Base-by-base conservation (phyloP, 495 filamentous ascomycete species). In the Trichocladium uniseriatum region DNA sequence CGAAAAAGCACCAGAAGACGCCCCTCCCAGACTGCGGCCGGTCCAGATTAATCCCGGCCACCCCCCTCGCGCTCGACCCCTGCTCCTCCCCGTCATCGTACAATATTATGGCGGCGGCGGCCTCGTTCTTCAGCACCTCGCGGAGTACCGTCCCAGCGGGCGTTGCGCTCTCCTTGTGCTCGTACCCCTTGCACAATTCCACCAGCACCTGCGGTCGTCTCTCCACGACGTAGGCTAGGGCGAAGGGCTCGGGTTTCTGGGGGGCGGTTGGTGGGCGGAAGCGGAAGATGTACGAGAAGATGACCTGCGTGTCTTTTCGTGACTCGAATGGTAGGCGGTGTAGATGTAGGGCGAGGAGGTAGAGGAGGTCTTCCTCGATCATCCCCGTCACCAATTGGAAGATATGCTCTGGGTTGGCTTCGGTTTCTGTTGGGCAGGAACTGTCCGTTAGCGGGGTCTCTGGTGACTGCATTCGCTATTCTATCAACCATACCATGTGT, bases 1-100 rank as follows among this genome's bases (percentile, higher is more conserved):
- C 78, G 60, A 99, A 99, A 68, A 97, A 97, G n/a, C 75, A 79
- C 94, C 94, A 99, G 62, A 99, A 96, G 2, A 95, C 78, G 0
- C 90, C 90, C 13, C 78, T 73, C 15, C 89, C 89, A 10, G 71
- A 80, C 53, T 88, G 83, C 24, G 73, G 78, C 11, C 75, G 64
- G 21, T 81, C 79, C 18, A 79, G 75, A 54, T 89, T 80, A 48
- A 94, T 79, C 1, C 77, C 81, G 2, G 69, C 77, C 6, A 89
- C 67, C 3, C 79, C 81, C 37, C 76, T 66, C 19, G 60, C 52
- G 39, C 69, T 72, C 16, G 69, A 74, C 20, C 74, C 75, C 11
- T 65, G 68, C 40, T 79, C 76, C 13, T 74, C 71, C 3, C 86
- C 87, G 62, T 97, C 86, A 59, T 96, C 87, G 66, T 95, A 94